These are phyloP conservation scores for Pythium periplocum DNA, from an alignment of 352 stramenopile species.

Conservation along the genomic window DNA sequence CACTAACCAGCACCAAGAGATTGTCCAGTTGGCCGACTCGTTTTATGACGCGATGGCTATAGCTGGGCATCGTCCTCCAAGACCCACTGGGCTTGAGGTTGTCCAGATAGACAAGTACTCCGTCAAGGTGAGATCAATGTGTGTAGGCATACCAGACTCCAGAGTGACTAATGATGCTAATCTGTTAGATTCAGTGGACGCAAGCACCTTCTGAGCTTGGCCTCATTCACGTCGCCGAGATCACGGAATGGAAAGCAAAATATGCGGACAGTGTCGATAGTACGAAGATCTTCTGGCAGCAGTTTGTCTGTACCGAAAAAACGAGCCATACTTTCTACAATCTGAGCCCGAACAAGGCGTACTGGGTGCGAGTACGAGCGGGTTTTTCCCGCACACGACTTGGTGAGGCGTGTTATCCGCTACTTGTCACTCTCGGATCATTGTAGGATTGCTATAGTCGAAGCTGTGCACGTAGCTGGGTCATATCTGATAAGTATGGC, in stretches of 20 bases:
- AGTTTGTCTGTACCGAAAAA: slow-evolving; percentile 15
- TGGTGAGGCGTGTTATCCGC: slow-evolving; percentile 14
- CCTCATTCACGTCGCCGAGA: slow-evolving; percentile 27
- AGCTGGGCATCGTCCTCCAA: slow-evolving; percentile 14
- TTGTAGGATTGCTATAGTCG: not conserved
- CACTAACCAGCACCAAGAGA: not conserved
- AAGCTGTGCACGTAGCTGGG: slow-evolving; percentile 2
- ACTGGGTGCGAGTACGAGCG: slow-evolving; percentile 28
- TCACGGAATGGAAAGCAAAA: slow-evolving; percentile 13
- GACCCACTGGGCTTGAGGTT: slow-evolving; percentile 15
- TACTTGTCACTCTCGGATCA: slow-evolving; percentile 13
- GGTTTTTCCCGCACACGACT: slow-evolving; percentile 21
- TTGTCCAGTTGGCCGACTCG: slow-evolving; percentile 9
- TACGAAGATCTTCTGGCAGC: slow-evolving; percentile 13
- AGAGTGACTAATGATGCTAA: too few relatives aligned
- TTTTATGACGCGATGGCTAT: slow-evolving; percentile 13
- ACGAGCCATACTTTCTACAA: slow-evolving; percentile 25
- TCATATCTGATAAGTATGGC: slow-evolving; percentile 18
- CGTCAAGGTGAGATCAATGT: slow-evolving; percentile 22
- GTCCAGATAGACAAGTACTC: slow-evolving; percentile 13
- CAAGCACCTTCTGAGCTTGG: slow-evolving; percentile 14
- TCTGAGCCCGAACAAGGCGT: slow-evolving; percentile 12
- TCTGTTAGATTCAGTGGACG: slow-evolving; percentile 26
- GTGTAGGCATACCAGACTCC: too few relatives aligned
- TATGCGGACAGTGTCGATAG: not conserved